A percentile compares a stretch with the other conserved stretches of the same genome.
These are phyloP conservation scores for Trichomonascus vanleenenianus DNA, from an alignment of 805 yeast genomes.

Conservation along the genomic window DNA sequence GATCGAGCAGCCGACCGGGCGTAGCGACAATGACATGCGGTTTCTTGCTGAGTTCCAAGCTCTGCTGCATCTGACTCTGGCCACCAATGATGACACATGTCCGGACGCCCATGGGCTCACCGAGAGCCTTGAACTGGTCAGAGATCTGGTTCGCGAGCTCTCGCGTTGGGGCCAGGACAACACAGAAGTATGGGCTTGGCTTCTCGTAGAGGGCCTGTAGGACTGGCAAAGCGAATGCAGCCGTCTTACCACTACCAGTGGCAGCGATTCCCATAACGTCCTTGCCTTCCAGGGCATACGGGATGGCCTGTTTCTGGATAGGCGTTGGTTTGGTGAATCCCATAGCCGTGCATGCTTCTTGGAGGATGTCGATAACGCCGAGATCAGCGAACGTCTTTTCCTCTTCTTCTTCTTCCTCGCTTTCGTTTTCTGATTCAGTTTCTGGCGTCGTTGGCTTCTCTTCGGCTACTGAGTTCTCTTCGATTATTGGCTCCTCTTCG, in stretches of 20 bases:
- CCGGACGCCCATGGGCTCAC: slow-evolving; percentile 86
- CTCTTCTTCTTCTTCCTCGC: slow-evolving; percentile 5
- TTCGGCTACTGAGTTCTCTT: background rate
- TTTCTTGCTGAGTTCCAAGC: slow-evolving; percentile 84
- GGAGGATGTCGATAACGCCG: slow-evolving; percentile 36
- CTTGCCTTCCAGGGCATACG: slow-evolving; percentile 73
- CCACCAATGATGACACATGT: slow-evolving; percentile 92
- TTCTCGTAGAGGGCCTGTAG: slow-evolving; percentile 85
- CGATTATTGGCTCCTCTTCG: background rate
- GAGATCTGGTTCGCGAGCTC: slow-evolving; percentile 57
- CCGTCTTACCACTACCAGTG: slow-evolving; percentile 98
- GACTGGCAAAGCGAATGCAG: slow-evolving; percentile 96
- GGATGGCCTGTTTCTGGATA: slow-evolving; percentile 92
- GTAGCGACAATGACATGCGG: slow-evolving; percentile 96
- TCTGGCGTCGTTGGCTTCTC: background rate
- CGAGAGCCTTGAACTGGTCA: slow-evolving; percentile 92
- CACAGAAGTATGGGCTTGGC: slow-evolving; percentile 80
- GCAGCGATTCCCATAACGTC: slow-evolving; percentile 99
- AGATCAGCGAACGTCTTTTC: slow-evolving; percentile 25
- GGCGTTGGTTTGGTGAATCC: slow-evolving; percentile 84
- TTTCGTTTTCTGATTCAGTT: slow-evolving; percentile 1
- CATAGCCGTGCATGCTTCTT: slow-evolving; percentile 69
- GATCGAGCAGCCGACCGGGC: slow-evolving; percentile 83
- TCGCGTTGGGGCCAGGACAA: slow-evolving; percentile 72
- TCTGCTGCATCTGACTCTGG: slow-evolving; percentile 97